These are phyloP conservation scores for Hypoxylon rubiginosum DNA, from an alignment of 2,329 filamentous ascomycete species.

Conservation along the genomic window DNA sequence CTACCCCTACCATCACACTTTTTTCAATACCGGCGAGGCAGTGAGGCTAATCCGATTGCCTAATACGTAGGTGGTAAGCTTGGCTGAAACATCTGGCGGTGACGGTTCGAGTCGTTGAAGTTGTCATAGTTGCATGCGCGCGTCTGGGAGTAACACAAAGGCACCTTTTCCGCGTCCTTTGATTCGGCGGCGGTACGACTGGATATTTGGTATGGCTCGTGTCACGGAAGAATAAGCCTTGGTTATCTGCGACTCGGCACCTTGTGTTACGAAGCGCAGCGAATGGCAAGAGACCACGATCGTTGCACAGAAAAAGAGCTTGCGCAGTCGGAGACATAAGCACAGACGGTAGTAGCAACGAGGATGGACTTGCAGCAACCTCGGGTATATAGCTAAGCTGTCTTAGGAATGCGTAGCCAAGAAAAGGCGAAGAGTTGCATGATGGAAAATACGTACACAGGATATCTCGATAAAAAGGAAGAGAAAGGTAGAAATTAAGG, in stretches of 20 bases:
- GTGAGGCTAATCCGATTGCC: slow-evolving; percentile 1
- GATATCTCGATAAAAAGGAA: background rate
- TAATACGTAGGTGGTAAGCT: background rate
- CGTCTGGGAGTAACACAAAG: background rate
- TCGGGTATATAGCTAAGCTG: background rate
- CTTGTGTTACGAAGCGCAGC: slow-evolving; percentile 5
- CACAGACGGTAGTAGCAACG: background rate
- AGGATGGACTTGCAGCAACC: background rate
- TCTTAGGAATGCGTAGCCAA: background rate
- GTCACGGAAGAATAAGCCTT: background rate
- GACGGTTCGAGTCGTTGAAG: background rate
- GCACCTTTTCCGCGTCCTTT: background rate
- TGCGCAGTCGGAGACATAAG: background rate
- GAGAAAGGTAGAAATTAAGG: background rate
- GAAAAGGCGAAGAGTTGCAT: background rate
- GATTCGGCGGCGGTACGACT: slow-evolving; percentile 11
- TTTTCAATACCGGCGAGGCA: background rate
- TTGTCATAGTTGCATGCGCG: slow-evolving; percentile 3
- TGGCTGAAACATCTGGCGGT: slow-evolving; percentile 11
- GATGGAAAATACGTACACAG: background rate
- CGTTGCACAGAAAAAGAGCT: slow-evolving; percentile 15
- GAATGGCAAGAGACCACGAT: slow-evolving; percentile 5
- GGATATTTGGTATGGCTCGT: slow-evolving; percentile 10
- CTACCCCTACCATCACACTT: background rate
- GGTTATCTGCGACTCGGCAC: background rate